Conservation (phyloP, 192 early-diverging fungal genomes). For the Rhizophagus clarus region DNA sequence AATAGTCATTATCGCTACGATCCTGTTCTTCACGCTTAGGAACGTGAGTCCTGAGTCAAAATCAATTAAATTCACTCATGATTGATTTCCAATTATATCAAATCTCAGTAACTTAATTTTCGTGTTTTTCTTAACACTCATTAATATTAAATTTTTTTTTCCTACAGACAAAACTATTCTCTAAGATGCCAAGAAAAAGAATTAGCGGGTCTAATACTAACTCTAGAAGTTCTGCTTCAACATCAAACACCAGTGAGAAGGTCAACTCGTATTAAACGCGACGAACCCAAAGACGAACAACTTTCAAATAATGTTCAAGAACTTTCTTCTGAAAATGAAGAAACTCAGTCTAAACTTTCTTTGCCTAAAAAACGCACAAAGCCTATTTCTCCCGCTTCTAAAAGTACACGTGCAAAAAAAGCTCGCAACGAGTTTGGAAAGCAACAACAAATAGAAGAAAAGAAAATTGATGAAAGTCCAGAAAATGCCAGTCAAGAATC, state of each 20-base stretch:
- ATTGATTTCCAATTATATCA: no score
- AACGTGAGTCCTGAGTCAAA: no score
- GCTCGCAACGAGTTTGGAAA: neutral
- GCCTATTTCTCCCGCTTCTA: neutral
- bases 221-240: no score
- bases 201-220: neutral
- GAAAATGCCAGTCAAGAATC: no score
- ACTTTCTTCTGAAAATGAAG: neutral
- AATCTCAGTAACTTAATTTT: no score
- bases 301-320: neutral
- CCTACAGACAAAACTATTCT: neutral
- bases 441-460: no score
- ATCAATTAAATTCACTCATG: no score
- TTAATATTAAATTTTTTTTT: neutral
- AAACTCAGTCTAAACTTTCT: neutral
- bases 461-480: no score
- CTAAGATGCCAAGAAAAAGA: neutral
- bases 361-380: neutral
- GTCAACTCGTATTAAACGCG: neutral
- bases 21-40: no score
- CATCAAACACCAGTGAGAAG: neutral
- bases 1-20: no score
- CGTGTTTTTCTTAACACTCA: neutral
- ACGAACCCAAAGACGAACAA: neutral
- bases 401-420: neutral